Evolutionary conservation across 2,329 filamentous ascomycete genomes (phyloP).

Genomic region (Salinomyces thailandicus): DNA sequence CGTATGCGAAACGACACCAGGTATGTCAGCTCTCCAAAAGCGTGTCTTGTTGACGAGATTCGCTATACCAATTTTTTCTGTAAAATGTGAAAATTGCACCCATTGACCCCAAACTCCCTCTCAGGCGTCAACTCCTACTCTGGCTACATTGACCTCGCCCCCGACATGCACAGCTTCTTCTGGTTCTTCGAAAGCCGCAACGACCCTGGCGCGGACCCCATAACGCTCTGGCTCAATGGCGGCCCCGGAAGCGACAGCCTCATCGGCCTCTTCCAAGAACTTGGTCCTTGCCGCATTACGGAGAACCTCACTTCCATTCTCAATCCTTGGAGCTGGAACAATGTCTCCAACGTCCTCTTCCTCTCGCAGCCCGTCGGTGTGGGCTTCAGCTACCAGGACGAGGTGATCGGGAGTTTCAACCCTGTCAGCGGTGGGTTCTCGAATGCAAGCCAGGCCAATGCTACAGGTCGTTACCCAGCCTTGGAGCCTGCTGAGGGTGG

Average conservation of each 20-base stretch:
- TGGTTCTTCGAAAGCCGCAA: constrained; percentile 48
- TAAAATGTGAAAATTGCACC: too few species aligned
- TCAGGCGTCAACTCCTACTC: constrained; percentile 41
- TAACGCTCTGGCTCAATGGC: constrained; percentile 52
- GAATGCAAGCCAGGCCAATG: constrained; percentile 29
- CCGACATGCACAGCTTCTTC: constrained; percentile 42
- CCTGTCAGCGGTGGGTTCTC: constrained; percentile 26
- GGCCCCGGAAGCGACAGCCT: constrained; percentile 50
- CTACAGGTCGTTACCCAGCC: constrained; percentile 32
- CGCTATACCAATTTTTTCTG: not conserved
- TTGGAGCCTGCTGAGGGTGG: constrained; percentile 31
- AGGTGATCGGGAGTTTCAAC: constrained; percentile 31
- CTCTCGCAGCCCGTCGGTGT: constrained; percentile 49
- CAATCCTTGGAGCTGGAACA: constrained; percentile 54
- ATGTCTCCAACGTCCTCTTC: constrained; percentile 44
- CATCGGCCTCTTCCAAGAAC: constrained; percentile 46
- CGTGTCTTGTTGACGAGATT: too few species aligned
- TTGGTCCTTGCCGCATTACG: constrained; percentile 37
- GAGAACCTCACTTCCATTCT: constrained; percentile 38
- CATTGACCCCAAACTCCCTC: too few species aligned
- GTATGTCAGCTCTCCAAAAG: not conserved
- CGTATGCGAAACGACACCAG: constrained; percentile 42
- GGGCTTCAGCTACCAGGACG: constrained; percentile 44
- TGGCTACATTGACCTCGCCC: constrained; percentile 27
- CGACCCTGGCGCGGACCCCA: constrained; percentile 41